phyloP scores from a whole-genome alignment of 805 yeast species.

The Kluyveromyces wickerhamii region DNA sequence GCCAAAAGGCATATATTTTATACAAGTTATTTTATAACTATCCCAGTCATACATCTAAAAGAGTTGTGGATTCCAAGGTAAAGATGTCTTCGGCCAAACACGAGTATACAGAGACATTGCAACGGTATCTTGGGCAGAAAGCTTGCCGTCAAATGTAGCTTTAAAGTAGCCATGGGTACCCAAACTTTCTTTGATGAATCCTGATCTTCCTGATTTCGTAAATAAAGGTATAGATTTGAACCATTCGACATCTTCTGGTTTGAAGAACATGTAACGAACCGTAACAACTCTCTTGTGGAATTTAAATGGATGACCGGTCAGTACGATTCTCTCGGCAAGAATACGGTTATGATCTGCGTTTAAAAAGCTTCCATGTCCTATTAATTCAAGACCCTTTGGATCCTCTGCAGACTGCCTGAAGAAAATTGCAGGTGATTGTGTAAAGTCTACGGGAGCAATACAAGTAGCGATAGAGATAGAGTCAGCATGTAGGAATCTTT shows the following conservation, averaged over 20 bases:
- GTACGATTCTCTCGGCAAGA: constrained; percentile 76
- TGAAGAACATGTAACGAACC: constrained; percentile 95
- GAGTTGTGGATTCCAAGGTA: no score
- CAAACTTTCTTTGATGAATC: constrained; percentile 87
- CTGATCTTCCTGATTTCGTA: constrained; percentile 88
- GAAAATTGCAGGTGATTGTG: constrained; percentile 77
- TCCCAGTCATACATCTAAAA: no score
- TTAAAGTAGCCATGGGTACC: constrained; percentile 99
- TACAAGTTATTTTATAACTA: no score
- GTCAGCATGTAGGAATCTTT: constrained; percentile 77
- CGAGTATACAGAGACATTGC: constrained; percentile 93
- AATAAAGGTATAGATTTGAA: constrained; percentile 88
- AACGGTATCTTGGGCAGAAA: constrained; percentile 85
- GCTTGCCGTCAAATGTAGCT: constrained; percentile 85
- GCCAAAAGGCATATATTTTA: no score
- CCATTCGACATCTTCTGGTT: constrained; percentile 77
- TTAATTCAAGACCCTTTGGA: constrained; percentile 45
- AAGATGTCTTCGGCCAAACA: constrained; percentile 69
- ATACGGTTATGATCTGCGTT: constrained; percentile 81
- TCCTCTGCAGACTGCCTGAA: constrained; percentile 53
- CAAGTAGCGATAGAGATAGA: constrained; percentile 70
- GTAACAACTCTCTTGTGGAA: constrained; percentile 90
- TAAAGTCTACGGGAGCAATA: constrained; percentile 79
- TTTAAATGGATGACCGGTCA: constrained; percentile 93
- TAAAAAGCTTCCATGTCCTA: constrained; percentile 86